Evolutionary conservation across 306 rosid species (phyloP).

Genomic region (Pterocarpus macrocarpus): DNA sequence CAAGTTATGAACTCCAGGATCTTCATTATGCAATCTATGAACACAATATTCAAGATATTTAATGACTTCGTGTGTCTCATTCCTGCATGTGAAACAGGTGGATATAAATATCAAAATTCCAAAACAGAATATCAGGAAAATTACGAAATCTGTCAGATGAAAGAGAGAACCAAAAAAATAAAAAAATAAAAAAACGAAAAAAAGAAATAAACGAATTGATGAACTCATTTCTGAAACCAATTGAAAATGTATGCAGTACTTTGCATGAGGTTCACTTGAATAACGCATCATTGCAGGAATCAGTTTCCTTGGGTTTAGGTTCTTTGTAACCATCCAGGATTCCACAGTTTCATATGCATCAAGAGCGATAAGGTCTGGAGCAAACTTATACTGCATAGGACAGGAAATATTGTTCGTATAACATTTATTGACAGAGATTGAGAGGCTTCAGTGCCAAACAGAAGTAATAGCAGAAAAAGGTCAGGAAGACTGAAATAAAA

Average conservation of each 20-base stretch:
- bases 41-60: conserved; percentile 95
- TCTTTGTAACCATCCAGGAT: conserved; percentile 93
- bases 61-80: conserved; percentile 98
- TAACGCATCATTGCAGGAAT: conserved; percentile 99
- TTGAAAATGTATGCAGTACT: conserved; percentile 62
- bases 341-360: conserved; percentile 99
- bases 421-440: conserved; percentile 30
- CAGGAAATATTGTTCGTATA: conserved; percentile 15
- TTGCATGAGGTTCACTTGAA: conserved; percentile 98
- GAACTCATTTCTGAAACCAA: conserved; percentile 38
- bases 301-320: conserved; percentile 93
- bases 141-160: not conserved
- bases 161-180: not conserved
- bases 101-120: conserved; percentile 17
- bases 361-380: conserved; percentile 95
- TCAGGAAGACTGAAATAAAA: conserved; percentile 26
- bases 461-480: conserved; percentile 3
- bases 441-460: conserved; percentile 20
- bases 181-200: not conserved
- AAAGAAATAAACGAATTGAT: conserved; percentile 3
- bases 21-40: conserved; percentile 93
- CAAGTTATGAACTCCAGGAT: conserved; percentile 97
- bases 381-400: conserved; percentile 85
- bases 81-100: conserved; percentile 67
- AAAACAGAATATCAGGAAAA: conserved; percentile 11